phyloP scores from a whole-genome alignment of 495 filamentous ascomycete species.

The Elasticomyces elasticus region DNA sequence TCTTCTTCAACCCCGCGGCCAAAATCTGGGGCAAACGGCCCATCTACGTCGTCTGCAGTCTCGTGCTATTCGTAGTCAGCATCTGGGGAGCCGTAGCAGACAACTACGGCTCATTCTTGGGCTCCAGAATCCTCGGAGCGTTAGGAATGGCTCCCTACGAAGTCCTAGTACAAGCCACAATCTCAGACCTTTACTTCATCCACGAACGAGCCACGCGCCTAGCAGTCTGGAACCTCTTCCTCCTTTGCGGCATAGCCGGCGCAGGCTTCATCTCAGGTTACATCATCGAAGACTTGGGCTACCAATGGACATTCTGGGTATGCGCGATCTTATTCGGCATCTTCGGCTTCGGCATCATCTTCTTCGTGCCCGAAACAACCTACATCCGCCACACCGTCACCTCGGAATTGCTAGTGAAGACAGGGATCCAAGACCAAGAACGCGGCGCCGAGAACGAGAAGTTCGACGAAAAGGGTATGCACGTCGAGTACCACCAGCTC shows the following conservation, averaged over 20 bases:
- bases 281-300: constrained; percentile 40
- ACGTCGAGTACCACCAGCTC: constrained; percentile 5
- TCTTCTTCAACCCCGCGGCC: constrained; percentile 53
- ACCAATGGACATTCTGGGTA: constrained; percentile 29
- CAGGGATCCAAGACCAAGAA: constrained; percentile 19
- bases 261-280: constrained; percentile 28
- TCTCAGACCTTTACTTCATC: constrained; percentile 23
- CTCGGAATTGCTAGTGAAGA: constrained; percentile 13
- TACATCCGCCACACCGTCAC: constrained; percentile 35
- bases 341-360: constrained; percentile 37
- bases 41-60: constrained; percentile 47
- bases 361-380: constrained; percentile 46
- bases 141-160: constrained; percentile 51
- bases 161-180: constrained; percentile 43
- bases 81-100: constrained; percentile 52
- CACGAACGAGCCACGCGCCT: constrained; percentile 57
- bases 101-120: constrained; percentile 49
- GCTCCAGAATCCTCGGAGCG: constrained; percentile 39
- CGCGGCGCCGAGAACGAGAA: constrained; percentile 26
- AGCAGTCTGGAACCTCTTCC: constrained; percentile 55
- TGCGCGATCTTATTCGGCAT: constrained; percentile 46
- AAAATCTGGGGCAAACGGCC: constrained; percentile 56
- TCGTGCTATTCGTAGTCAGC: constrained; percentile 48
- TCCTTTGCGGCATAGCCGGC: constrained; percentile 37
- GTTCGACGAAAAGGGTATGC: constrained; percentile 13